Percentiles rank a stretch among this genome's conserved stretches.
phyloP scores from a whole-genome alignment of 2,329 filamentous ascomycete genomes.

The Diaporthe longicolla region DNA sequence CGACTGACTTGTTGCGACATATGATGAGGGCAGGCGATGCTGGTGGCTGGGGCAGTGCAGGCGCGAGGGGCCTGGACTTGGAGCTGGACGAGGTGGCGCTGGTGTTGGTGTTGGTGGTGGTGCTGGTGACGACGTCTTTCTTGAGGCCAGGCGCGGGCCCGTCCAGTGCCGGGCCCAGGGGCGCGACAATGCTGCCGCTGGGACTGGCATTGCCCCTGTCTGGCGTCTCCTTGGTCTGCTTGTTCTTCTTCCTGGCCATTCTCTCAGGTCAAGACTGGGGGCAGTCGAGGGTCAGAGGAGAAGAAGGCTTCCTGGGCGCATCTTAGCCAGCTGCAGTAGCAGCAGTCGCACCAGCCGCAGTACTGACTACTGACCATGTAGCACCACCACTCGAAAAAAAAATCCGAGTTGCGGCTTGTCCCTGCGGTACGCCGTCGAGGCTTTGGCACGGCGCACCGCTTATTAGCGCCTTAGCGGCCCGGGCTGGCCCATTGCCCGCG shows the following conservation, averaged over 20 bases:
- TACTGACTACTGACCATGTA: not conserved
- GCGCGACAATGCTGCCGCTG: constrained; percentile 9
- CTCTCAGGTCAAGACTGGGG: not conserved
- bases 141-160: not conserved
- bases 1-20: constrained; percentile 77
- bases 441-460: constrained; percentile 12
- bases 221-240: constrained; percentile 50
- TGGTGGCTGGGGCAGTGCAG: constrained; percentile 48
- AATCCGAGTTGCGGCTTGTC: constrained; percentile 25
- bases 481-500: not conserved
- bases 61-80: constrained; percentile 44
- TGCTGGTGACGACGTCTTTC: constrained; percentile 1
- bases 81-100: constrained; percentile 23
- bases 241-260: constrained; percentile 65
- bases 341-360: constrained; percentile 11
- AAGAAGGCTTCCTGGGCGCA: constrained; percentile 7
- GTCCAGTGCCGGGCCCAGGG: not conserved
- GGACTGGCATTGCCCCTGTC: constrained; percentile 47
- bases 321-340: constrained; percentile 2
- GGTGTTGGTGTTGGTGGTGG: not conserved
- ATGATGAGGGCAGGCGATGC: constrained; percentile 69
- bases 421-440: constrained; percentile 9
- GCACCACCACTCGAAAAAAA: constrained; percentile 29
- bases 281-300: constrained; percentile 8
- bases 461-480: constrained; percentile 1